Evolutionary conservation across 345 rosid genomes (phyloP), one percentile per base, ranked within the genome.

Genomic region (Lumnitzera littorea): DNA sequence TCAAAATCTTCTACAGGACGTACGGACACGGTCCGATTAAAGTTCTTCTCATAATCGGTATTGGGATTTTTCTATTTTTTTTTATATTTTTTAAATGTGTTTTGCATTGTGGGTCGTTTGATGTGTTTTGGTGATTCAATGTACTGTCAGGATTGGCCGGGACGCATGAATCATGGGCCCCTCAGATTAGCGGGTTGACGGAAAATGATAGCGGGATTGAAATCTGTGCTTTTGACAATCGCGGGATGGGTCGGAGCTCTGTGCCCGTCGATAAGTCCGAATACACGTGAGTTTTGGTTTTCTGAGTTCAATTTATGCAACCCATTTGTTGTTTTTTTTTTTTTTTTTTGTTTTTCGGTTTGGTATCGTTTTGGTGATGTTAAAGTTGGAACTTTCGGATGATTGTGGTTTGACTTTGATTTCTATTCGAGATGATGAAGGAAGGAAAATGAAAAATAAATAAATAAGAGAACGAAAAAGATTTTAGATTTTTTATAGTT

Each of bases 161-260:
- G 57, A 90, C 97, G 14, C 95, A 88, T 65, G 89, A 83, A 16
- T 78, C 95, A 0, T 94, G 99, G 99, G 83, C 83, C 2, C 99
- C 99, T 5, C 97, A 90, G 69, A 81, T 90, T 51, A 75, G 68
- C 63, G 91, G 85, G 9, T 71, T 94, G 53, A 73, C 91, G 5
- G 89, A 95, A 6, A 70, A 75, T 2, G 70, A 3, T 1, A 60
- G 67, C 49, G 85, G 86, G 55, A 56, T 81, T 53, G 87, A 91
- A 74, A 89, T 94, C 4, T 94, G 97, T 57, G 89, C 92, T 2
- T 84, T 94, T 48, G 97, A 94, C 57, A 94, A 94, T 72, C 99
- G 99, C 16, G 99, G 99, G 12, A 69, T 84, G 78, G 99, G 99
- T 63, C 82, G 82, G 68, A 94, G 97, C 82, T 86, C 89, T 56